Evolutionary conservation across 2,329 filamentous ascomycete species (phyloP).

Genomic region (Cladosporium sp.): DNA sequence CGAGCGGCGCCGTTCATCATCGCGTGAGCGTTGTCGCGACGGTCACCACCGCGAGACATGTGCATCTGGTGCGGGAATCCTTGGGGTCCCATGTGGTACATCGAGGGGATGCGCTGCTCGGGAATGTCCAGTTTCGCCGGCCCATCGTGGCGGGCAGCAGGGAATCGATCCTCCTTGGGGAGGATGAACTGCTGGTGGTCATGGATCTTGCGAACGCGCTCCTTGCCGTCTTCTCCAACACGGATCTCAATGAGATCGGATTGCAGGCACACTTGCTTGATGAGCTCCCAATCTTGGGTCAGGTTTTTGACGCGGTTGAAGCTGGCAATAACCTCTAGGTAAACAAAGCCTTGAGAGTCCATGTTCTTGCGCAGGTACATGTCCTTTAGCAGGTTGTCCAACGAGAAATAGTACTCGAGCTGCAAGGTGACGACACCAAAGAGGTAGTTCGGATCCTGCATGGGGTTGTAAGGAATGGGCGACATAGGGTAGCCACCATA

Average conservation of each 20-base stretch:
- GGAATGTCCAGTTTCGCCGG: slow-evolving; percentile 50
- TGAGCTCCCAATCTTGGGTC: slow-evolving; percentile 68
- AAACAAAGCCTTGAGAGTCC: slow-evolving; percentile 93
- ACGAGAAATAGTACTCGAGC: slow-evolving; percentile 90
- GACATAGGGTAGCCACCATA: slow-evolving; percentile 34
- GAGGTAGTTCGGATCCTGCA: slow-evolving; percentile 58
- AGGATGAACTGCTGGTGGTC: slow-evolving; percentile 82
- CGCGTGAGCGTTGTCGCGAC: slow-evolving; percentile 20
- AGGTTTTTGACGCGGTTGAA: slow-evolving; percentile 82
- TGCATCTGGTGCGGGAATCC: background rate
- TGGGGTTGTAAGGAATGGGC: slow-evolving; percentile 59
- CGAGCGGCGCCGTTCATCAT: slow-evolving; percentile 31
- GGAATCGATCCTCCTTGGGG: slow-evolving; percentile 68
- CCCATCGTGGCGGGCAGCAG: slow-evolving; percentile 72
- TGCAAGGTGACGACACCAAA: slow-evolving; percentile 62
- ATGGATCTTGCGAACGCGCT: slow-evolving; percentile 72
- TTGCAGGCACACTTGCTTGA: slow-evolving; percentile 73
- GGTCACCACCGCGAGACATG: background rate
- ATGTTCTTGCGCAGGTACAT: slow-evolving; percentile 84
- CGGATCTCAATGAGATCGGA: slow-evolving; percentile 74
- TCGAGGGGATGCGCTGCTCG: slow-evolving; percentile 26
- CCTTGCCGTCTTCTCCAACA: slow-evolving; percentile 71
- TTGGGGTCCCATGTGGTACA: slow-evolving; percentile 5
- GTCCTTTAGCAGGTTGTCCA: slow-evolving; percentile 94
- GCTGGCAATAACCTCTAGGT: slow-evolving; percentile 72